Evolutionary conservation across 352 stramenopile species (phyloP).

Genomic region (Pythium monospermum): DNA sequence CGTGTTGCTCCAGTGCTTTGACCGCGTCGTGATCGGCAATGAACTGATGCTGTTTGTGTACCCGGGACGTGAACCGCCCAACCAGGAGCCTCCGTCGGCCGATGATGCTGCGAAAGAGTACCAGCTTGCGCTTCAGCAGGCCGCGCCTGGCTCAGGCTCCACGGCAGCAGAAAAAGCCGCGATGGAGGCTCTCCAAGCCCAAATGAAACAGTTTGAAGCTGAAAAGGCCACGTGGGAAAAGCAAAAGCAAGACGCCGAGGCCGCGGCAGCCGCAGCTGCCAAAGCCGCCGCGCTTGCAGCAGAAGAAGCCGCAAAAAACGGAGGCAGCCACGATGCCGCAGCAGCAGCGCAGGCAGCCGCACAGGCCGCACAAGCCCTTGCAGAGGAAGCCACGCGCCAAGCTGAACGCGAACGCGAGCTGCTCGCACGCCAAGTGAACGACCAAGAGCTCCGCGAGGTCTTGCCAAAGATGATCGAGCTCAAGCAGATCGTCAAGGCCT

Average conservation of each 20-base stretch:
- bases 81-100: conserved; percentile 52
- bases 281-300: conserved; percentile 28
- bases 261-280: conserved; percentile 22
- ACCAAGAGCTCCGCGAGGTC: conserved; percentile 91
- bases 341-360: conserved; percentile 17
- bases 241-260: conserved; percentile 57
- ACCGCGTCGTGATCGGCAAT: conserved; percentile 81
- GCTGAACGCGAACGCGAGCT: conserved; percentile 60
- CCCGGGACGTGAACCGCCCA: conserved; percentile 33
- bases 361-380: conserved; percentile 5
- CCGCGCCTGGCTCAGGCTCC: background rate
- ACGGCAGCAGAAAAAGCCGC: conserved; percentile 57
- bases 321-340: conserved; percentile 2
- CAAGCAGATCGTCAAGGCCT: conserved; percentile 87
- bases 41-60: conserved; percentile 86
- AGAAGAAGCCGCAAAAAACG: conserved; percentile 14
- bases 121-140: conserved; percentile 68
- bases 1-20: conserved; percentile 47
- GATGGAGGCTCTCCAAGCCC: conserved; percentile 82
- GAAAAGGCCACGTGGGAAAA: conserved; percentile 87
- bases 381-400: conserved; percentile 34
- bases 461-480: conserved; percentile 91
- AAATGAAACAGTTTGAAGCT: conserved; percentile 88
- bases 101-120: conserved; percentile 87
- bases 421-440: conserved; percentile 73